Conservation (phyloP, 805 yeast genomes). For the Suhomyces faveliae region DNA sequence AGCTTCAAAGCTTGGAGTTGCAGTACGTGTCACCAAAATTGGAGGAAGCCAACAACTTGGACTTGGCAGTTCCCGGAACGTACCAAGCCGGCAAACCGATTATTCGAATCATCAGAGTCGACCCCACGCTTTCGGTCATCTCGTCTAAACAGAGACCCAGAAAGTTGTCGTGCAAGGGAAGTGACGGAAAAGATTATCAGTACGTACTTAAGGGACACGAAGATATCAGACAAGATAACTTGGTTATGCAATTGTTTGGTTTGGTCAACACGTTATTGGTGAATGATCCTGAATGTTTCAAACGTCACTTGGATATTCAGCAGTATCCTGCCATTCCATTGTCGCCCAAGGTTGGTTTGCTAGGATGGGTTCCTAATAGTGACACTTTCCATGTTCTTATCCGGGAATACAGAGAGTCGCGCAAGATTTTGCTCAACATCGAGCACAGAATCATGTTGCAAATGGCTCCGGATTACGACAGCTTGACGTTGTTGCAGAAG, state of each 20-base stretch:
- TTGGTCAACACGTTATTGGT: conserved; percentile 85
- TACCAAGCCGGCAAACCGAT: conserved; percentile 82
- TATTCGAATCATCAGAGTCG: conserved; percentile 69
- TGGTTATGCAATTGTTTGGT: conserved; percentile 97
- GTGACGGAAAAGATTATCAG: conserved; percentile 88
- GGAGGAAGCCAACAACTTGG: conserved; percentile 72
- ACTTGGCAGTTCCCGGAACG: conserved; percentile 92
- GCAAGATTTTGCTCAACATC: conserved; percentile 84
- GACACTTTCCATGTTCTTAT: conserved; percentile 95
- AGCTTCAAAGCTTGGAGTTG: conserved; percentile 77
- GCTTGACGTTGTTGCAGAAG: conserved; percentile 81
- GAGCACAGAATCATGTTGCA: conserved; percentile 95
- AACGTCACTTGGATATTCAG: conserved; percentile 90
- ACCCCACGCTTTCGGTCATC: conserved; percentile 80
- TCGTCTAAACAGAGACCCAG: conserved; percentile 97
- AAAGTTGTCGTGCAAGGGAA: conserved; percentile 72
- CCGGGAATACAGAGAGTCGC: conserved; percentile 86
- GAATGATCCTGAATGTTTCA: conserved; percentile 93
- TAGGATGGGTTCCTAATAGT: conserved; percentile 97
- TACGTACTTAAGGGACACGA: conserved; percentile 91
- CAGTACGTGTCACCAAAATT: conserved; percentile 93
- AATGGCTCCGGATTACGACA: conserved; percentile 97
- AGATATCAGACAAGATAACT: conserved; percentile 94
- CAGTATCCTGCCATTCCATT: conserved; percentile 91
- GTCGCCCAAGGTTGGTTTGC: conserved; percentile 93